A percentile compares a stretch with the other conserved stretches of the same genome.
These are phyloP conservation scores for Mycena vulgaris DNA, from an alignment of 768 basidiomycete genomes.

Conservation along the genomic window DNA sequence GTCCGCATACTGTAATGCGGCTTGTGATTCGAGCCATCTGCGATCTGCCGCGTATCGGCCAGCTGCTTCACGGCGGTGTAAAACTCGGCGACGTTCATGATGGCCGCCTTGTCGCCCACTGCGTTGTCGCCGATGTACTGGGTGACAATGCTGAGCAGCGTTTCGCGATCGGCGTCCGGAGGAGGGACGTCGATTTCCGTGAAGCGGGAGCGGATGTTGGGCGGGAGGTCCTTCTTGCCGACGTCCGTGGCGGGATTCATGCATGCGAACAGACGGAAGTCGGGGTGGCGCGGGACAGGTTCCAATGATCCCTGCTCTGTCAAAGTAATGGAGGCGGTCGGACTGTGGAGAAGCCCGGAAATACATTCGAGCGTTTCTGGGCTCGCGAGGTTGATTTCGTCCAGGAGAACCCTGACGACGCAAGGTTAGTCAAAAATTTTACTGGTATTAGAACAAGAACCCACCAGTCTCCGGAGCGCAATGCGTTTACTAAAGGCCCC, in stretches of 20 bases:
- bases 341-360: conserved; percentile 87
- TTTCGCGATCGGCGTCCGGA: conserved; percentile 93
- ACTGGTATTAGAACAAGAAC: conserved; percentile 44
- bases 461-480: conserved; percentile 92
- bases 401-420: conserved; percentile 85
- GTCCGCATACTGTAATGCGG: conserved; percentile 99
- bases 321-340: conserved; percentile 90
- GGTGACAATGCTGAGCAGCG: conserved; percentile 86
- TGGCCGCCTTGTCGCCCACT: conserved; percentile 87
- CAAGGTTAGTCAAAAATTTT: conserved; percentile 2
- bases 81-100: conserved; percentile 94
- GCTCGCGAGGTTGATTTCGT: conserved; percentile 96
- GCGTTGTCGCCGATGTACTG: conserved; percentile 92
- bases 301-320: conserved; percentile 95
- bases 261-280: conserved; percentile 97
- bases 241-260: conserved; percentile 99
- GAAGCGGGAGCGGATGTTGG: conserved; percentile 91
- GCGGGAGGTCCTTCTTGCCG: conserved; percentile 96
- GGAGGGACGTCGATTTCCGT: conserved; percentile 97
- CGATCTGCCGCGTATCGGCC: conserved; percentile 81
- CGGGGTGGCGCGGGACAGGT: conserved; percentile 90
- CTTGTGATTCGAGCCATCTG: conserved; percentile 92
- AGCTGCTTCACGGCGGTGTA: conserved; percentile 87
- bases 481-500: conserved; percentile 93
- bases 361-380: conserved; percentile 96